Evolutionary conservation across 257 asterid genomes (phyloP), one percentile per base, ranked within the genome.

Genomic region (Handroanthus guayacan): DNA sequence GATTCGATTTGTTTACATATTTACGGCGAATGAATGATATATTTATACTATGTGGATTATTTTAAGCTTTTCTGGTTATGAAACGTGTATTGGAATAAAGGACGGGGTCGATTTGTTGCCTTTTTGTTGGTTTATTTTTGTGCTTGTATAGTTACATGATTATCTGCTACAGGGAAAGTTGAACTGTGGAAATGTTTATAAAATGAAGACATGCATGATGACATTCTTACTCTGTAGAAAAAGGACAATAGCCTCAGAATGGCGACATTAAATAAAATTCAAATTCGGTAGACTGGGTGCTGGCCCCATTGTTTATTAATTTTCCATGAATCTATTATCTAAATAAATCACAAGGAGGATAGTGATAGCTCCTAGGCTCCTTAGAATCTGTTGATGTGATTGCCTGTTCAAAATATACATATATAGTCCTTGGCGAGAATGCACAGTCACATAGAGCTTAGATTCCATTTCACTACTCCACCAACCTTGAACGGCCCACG

Each of bases 401-500:
- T 75, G 51, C 36, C 6, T 25, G 18, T 11, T 9, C 34, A 25
- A 69, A 68, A 2, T 70, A 2, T 16, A 5, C 4, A 36, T 3
- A 7, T 43, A 43, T 41, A 12, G 71, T 25, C 69, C 56, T 69
- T 51, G 43, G 78, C 44, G 17, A 47, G 75, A 54, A 67, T 34
- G 56, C 76, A 25, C 78, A 64, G 31, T 73, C 10, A 57, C 31
- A 56, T 66, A 57, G 80, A 77, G 69, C 77, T 70, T 66, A 81
- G 86, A 85, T 82, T 86, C 89, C 90, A 75, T 51, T 61, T 25
- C 84, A 57, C 75, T 70, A 68, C 67, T 79, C 62, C 83, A 81
- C 90, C 86, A 77, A 84, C 87, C 77, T 79, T 79, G 41, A 66
- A 69, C 79, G 16, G n/a, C 81, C 76, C 91, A 87, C 95, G 87